Evolutionary conservation across 2,329 filamentous ascomycete genomes (phyloP).

Genomic region (Apiospora kogelbergensis): DNA sequence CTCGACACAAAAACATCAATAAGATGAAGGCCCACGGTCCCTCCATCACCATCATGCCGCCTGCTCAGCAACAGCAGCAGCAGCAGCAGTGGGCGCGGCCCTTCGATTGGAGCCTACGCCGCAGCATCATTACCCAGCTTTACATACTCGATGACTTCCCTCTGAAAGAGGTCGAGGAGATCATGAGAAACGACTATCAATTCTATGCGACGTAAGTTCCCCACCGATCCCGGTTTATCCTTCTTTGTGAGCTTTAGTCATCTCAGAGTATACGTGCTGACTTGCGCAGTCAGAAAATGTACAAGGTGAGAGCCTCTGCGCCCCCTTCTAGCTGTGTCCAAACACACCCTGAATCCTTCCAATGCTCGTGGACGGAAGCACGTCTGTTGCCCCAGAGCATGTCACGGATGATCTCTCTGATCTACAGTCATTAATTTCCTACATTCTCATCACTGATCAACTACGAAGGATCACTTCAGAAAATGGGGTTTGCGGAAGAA

Average conservation of each 20-base stretch:
- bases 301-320: not conserved
- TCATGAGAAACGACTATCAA: not conserved
- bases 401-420: not conserved
- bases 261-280: not conserved
- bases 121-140: not conserved
- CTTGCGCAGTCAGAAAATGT: not conserved
- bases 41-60: not conserved
- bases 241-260: not conserved
- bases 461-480: not conserved
- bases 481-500: not conserved
- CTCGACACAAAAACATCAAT: not conserved
- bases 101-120: slow-evolving; percentile 8
- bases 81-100: not conserved
- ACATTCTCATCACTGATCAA: not conserved
- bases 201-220: slow-evolving; percentile 12
- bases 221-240: not conserved
- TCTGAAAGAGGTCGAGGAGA: slow-evolving; percentile 12
- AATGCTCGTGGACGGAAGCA: not conserved
- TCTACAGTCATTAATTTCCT: not conserved
- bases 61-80: not conserved
- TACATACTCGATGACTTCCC: slow-evolving; percentile 9
- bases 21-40: not conserved
- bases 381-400: not conserved
- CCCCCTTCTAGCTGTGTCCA: not conserved
- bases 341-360: not conserved